Evolutionary conservation across 805 yeast species (phyloP).

Genomic region (Barnettozyma wickerhamii): DNA sequence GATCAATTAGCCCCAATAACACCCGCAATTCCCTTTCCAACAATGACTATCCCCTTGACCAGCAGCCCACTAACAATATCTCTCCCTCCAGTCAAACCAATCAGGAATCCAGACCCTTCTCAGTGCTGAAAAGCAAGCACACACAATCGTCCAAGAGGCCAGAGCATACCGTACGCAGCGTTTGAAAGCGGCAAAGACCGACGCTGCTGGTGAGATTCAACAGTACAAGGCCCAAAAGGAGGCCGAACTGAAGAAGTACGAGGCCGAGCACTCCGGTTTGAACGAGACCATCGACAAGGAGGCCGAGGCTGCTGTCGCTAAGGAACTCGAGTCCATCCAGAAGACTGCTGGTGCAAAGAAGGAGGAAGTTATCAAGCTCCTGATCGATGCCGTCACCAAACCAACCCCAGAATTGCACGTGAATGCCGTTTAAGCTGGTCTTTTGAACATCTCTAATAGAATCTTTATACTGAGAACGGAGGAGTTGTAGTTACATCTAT

Average conservation of each 20-base stretch:
- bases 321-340: conserved; percentile 66
- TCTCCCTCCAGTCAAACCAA: conserved; percentile 14
- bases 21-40: too few relatives aligned
- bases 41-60: background rate
- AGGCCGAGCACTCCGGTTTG: conserved; percentile 67
- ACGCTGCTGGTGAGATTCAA: conserved; percentile 86
- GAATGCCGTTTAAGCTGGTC: conserved; percentile 45
- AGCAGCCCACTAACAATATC: background rate
- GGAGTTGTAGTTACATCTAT: too few relatives aligned
- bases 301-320: conserved; percentile 70
- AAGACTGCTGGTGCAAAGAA: conserved; percentile 60
- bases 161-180: conserved; percentile 85
- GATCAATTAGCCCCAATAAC: too few relatives aligned
- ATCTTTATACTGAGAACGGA: too few relatives aligned
- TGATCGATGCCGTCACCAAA: conserved; percentile 72
- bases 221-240: conserved; percentile 84
- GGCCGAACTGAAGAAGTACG: conserved; percentile 68
- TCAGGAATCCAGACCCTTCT: conserved; percentile 25
- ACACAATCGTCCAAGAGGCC: conserved; percentile 88
- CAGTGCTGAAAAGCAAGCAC: conserved; percentile 95
- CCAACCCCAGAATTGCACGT: conserved; percentile 83
- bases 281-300: conserved; percentile 74
- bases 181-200: conserved; percentile 89
- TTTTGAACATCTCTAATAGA: background rate
- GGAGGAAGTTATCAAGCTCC: conserved; percentile 61